Base-by-base conservation (phyloP, 176 grass and related monocot species). In the Rhynchospora breviuscula region DNA sequence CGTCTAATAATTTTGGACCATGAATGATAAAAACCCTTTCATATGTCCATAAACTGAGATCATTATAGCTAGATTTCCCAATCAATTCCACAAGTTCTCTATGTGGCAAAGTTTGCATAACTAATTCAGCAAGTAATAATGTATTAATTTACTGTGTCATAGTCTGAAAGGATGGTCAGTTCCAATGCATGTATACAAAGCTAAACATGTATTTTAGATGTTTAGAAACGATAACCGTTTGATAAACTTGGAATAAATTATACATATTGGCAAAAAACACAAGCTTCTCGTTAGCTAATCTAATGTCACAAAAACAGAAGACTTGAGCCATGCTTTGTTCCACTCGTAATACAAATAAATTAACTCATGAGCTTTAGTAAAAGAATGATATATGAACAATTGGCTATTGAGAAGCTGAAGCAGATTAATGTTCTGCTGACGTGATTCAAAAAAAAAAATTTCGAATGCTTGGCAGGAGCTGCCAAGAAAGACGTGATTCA, bases 391-490 rank as follows among this genome's bases (percentile, higher is more conserved):
- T 78, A 78, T 78, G 73, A 23, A 78, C 73, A 78, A 72, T 78
- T 56, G 73, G 51, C 7, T 52, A 35, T 7, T 6, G 75, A 67
- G 82, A 59, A 86, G 54, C 60, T 83, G 53, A 19, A 84, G 56
- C 19, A 75, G 47, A 70, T 52, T 84, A 85, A 84, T 90, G 88
- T 84, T 84, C 80, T 81, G 43, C 71, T 0, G 18, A 86, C n/a
- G 13, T 76, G 15, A 5, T 48, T 72, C 89, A 82, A 47, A 47
- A 80, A 44, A n/a, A n/a, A n/a, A n/a, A n/a, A n/a, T n/a, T n/a
- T n/a, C n/a, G n/a, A n/a, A n/a, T n/a, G n/a, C n/a, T n/a, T n/a
- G n/a, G n/a, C n/a, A n/a, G n/a, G n/a, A n/a, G n/a, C n/a, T n/a
- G n/a, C n/a, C n/a, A n/a, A n/a, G n/a, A n/a, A n/a, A n/a, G 18